phyloP scores from a whole-genome alignment of 2,329 filamentous ascomycete species.

The Beauveria australis region DNA sequence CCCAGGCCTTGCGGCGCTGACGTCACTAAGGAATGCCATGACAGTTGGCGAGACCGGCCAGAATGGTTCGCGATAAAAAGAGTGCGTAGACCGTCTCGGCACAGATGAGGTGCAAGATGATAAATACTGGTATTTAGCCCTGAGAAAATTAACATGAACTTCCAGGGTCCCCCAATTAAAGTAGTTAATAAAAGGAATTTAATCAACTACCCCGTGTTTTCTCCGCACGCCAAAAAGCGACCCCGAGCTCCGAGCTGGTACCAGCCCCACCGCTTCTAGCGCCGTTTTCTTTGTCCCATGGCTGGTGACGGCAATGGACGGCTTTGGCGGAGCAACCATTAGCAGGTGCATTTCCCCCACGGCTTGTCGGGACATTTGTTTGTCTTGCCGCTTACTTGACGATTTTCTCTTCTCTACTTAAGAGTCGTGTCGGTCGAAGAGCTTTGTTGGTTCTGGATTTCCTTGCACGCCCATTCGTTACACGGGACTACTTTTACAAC shows the following conservation, averaged over 20 bases:
- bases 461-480: background rate
- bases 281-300: background rate
- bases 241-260: background rate
- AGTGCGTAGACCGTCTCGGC: no score
- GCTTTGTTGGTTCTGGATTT: background rate
- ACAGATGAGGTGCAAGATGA: no score
- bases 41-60: no score
- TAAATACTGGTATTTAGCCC: no score
- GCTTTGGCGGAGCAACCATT: constrained; percentile 23
- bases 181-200: no score
- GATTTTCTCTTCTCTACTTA: background rate
- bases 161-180: no score
- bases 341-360: constrained; percentile 14
- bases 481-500: background rate
- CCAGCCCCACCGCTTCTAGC: background rate
- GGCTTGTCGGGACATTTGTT: constrained; percentile 9
- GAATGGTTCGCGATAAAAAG: no score
- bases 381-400: background rate
- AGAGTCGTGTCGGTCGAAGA: background rate
- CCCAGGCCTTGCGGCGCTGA: background rate
- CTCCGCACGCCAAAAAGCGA: background rate
- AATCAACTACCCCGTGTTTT: constrained; percentile 1
- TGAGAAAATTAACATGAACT: no score
- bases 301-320: constrained; percentile 26
- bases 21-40: background rate